Percentiles rank a stretch among this genome's conserved stretches.
Evolutionary conservation across 495 filamentous ascomycete species (phyloP).

Genomic region (Rusavskia elegans): DNA sequence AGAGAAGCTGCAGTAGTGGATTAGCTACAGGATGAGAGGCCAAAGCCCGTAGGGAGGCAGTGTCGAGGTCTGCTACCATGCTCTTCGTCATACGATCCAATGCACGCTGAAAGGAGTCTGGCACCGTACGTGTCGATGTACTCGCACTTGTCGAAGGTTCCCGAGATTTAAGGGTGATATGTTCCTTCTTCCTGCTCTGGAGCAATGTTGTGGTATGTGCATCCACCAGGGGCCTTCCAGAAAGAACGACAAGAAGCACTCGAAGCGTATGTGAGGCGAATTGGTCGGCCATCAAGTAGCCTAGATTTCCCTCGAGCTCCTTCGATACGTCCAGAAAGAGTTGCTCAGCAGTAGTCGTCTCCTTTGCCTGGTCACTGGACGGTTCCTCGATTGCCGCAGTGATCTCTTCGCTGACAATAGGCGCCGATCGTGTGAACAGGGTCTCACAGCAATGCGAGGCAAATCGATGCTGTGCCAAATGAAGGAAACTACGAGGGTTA

Average conservation of each 20-base stretch:
- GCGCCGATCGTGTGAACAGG: constrained; percentile 68
- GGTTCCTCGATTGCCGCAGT: constrained; percentile 29
- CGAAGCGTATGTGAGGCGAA: constrained; percentile 87
- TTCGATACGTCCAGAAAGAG: constrained; percentile 67
- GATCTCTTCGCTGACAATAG: constrained; percentile 57
- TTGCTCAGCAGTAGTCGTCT: constrained; percentile 55
- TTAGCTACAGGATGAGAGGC: constrained; percentile 81
- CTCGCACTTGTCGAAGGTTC: neutral
- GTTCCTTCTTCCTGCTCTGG: constrained; percentile 81
- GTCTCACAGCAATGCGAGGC: constrained; percentile 95
- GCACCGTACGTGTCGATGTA: constrained; percentile 39
- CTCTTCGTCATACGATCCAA: constrained; percentile 65
- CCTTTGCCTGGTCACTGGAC: constrained; percentile 14
- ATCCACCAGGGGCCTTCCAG: constrained; percentile 59
- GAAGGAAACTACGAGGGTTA: constrained; percentile 43
- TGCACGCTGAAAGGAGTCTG: constrained; percentile 57
- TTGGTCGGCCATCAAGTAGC: constrained; percentile 68
- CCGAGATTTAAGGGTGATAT: constrained; percentile 27
- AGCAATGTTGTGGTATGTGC: constrained; percentile 50
- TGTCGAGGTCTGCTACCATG: constrained; percentile 51
- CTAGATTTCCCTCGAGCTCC: constrained; percentile 69
- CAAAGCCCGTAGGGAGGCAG: constrained; percentile 58
- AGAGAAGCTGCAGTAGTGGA: constrained; percentile 70
- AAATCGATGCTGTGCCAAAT: constrained; percentile 84
- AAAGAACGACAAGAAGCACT: constrained; percentile 69